Base-by-base conservation (phyloP, 495 filamentous ascomycete genomes). In the Aspergillus saccharolyticus region DNA sequence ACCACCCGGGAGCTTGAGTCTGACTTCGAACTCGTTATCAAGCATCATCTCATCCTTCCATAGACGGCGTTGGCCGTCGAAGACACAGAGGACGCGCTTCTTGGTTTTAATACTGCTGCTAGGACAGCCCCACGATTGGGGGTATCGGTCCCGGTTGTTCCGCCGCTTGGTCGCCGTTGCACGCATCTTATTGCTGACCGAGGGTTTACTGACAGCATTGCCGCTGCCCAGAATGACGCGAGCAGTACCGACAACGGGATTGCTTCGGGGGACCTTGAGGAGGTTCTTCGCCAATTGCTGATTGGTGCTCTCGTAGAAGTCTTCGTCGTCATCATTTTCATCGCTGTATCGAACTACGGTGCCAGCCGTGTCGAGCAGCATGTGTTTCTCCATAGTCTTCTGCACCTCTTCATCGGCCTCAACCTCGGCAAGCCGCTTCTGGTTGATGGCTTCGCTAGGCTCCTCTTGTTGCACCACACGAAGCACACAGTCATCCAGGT, bases 31-130 rank as follows among this genome's bases (percentile, higher is more conserved):
- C 62, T 96, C 90, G 21, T 88, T 89, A 64, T 90, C 89, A 43
- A 99, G 86, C 91, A 96, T 94, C 94, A 97, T 96, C 77, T 97
- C 95, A 69, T 99, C 95, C 76, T 97, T 97, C 81, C 88, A 93
- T 57, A 99, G 80, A 8, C 92, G 84, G 53, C 92, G 83, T 14
- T 80, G 82, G 2, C 95, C 95, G 65, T 97, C 91, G 60, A 95
- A 99, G 17, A 96, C 90, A 61, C 89, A 89, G 56, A 97, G 75
- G 15, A 96, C 91, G 18, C 95, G 88, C 85, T 97, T 96, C 82
- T 94, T 97, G 78, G 92, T 95, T 67, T 89, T 93, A 88, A 97
- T 96, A 74, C 90, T 89, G 58, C 89, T 87, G 59, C 86, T 82
- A 43, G 91, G 79, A 64, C 90, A 92, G 25, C 95, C 94, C 95